These are phyloP conservation scores for Dianthus caryophyllus DNA, from an alignment of 148 eudicot genomes.

Conservation along the genomic window DNA sequence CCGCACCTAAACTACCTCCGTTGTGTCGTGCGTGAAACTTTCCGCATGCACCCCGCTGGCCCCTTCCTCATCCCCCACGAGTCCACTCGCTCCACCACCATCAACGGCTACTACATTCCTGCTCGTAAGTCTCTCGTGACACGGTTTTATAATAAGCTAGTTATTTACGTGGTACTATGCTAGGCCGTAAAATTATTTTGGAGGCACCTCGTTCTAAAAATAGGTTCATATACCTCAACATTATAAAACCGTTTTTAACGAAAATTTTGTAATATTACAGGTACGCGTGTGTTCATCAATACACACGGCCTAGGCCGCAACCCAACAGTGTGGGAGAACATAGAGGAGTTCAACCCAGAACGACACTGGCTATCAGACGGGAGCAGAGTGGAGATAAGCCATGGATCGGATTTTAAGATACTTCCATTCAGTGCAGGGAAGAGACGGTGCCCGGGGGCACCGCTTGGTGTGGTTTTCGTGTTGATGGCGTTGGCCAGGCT, in stretches of 20 bases:
- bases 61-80: slow-evolving; percentile 95
- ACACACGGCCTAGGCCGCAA: slow-evolving; percentile 87
- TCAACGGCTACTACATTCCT: slow-evolving; percentile 86
- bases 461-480: slow-evolving; percentile 80
- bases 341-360: slow-evolving; percentile 68
- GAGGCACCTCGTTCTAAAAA: too few species aligned
- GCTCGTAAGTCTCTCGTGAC: too few species aligned
- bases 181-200: too few species aligned
- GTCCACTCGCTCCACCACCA: slow-evolving; percentile 55
- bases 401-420: slow-evolving; percentile 88
- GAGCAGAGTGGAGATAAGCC: slow-evolving; percentile 93
- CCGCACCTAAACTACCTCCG: slow-evolving; percentile 74
- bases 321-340: slow-evolving; percentile 52
- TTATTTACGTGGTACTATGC: too few species aligned
- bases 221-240: too few species aligned
- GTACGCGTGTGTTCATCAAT: slow-evolving; percentile 94
- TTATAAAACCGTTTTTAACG: too few species aligned
- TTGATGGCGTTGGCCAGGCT: slow-evolving; percentile 86
- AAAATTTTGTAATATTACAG: not conserved
- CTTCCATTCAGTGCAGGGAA: slow-evolving; percentile 91
- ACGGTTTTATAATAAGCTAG: too few species aligned
- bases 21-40: slow-evolving; percentile 84
- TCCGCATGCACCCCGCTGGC: slow-evolving; percentile 94
- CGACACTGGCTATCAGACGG: slow-evolving; percentile 56
- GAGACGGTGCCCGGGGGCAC: slow-evolving; percentile 94